Percentiles rank a stretch among this genome's conserved stretches.
Conservation (phyloP, 2,329 filamentous ascomycete species). For the Colletotrichum liaoningense region DNA sequence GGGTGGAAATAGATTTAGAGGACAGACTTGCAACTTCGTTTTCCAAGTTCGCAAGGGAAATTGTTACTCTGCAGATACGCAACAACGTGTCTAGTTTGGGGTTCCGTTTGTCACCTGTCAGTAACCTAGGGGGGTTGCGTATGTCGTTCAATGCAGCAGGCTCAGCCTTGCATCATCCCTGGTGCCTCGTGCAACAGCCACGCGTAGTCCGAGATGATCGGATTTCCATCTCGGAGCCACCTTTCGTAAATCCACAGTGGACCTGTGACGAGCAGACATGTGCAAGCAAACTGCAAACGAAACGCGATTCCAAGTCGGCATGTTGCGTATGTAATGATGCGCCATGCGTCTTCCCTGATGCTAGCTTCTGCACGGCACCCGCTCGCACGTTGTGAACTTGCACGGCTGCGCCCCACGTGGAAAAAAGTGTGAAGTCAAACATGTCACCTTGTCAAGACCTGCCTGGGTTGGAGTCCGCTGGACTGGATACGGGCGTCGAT, state of each 20-base stretch:
- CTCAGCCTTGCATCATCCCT: neutral
- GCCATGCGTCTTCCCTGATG: neutral
- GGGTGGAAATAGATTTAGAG: too few species aligned
- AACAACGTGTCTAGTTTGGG: neutral
- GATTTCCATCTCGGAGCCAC: conserved; percentile 15
- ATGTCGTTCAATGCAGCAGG: neutral
- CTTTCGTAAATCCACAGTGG: neutral
- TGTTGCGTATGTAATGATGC: conserved; percentile 11
- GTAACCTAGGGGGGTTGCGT: too few species aligned
- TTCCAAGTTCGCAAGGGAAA: too few species aligned
- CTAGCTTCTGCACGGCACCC: neutral
- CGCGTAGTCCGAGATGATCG: conserved; percentile 6
- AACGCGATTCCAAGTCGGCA: neutral
- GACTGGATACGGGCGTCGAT: conserved; percentile 28
- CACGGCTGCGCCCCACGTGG: conserved; percentile 15
- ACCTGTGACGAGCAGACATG: neutral
- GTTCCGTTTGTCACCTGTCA: neutral
- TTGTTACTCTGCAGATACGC: neutral
- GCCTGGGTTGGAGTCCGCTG: neutral
- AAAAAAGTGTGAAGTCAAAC: neutral
- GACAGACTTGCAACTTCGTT: neutral
- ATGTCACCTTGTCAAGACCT: too few species aligned
- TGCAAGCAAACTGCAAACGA: neutral
- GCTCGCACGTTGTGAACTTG: neutral
- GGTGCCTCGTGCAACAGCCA: neutral